Base-by-base conservation (phyloP, 805 yeast genomes). In the Kuraishia capsulata region DNA sequence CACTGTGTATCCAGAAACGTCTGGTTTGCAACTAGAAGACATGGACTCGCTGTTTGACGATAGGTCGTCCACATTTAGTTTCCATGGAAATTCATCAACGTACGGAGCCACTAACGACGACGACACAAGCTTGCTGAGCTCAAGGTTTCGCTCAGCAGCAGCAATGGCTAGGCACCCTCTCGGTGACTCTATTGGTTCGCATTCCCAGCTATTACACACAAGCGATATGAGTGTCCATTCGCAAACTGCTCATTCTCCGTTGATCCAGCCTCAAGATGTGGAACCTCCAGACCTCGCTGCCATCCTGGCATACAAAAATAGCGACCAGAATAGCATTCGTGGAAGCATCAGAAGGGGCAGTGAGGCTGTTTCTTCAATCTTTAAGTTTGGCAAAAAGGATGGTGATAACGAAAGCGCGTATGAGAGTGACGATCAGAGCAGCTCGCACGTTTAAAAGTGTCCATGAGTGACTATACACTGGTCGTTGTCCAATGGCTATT, bases 41-140 rank as follows among this genome's bases (percentile, higher is more conserved):
- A 88, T 89, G 95, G 96, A 89, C 44, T 73, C 84, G 3, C 72
- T 88, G 11, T 88, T 89, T 57, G 95, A 89, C 46, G 96, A 79
- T 50, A 54, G 68, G 47, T 56, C 62, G 2, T 52, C 59, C 3
- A 39, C 42, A 2, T 44, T 33, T 29, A 36, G 43, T 19, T 34
- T 35, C 33, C 31, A 33, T 6, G 30, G 38, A 3, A n/a, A n/a
- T n/a, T n/a, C n/a, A n/a, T n/a, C n/a, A n/a, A 28, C 20, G 11
- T 40, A 40, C 35, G 42, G 42, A 13, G 33, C 37, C 21, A 24
- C 14, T 28, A n/a, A n/a, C n/a, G 37, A 37, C 40, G 40, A 40
- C 13, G 32, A 40, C 18, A 20, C 35, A 6, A 30, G 37, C 30
- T 18, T 14, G 13, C 14, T 21, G 9, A 19, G 29, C 20, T 23